Evolutionary conservation across 177 flowering plant species (phyloP), one percentile per base, ranked within the genome.

Genomic region (Telopea speciosissima): DNA sequence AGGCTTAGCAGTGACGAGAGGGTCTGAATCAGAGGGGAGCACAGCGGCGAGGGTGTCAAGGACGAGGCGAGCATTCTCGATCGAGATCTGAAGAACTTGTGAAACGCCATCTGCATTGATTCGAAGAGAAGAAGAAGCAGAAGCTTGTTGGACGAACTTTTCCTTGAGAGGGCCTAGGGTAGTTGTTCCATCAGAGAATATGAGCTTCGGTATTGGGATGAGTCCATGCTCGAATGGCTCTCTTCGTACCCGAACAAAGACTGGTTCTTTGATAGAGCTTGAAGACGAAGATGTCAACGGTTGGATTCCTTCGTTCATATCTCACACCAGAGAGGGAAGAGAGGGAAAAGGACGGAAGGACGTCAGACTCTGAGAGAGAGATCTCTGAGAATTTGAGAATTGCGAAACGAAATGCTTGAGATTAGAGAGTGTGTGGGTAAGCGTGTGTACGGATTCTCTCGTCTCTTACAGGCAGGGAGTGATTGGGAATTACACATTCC

Each of bases 181-280:
- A 68, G 83, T 80, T 44, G 82, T 68, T 42, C 85, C 88, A 68
- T 95, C 97, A 71, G 95, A 67, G 86, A 93, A 93, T 67, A 95
- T 84, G 79, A 93, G 91, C 70, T 93, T 93, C 24, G 90, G 85
- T 79, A 95, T 89, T 0, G 96, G 98, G 59, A 95, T 82, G 58
- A 95, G 97, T 25, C 98, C 99, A 70, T 91, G 84, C 79, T 95
- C 98, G 89, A 95, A 95, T 3, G 96, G 90, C 84, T 90, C 99
- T 17, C 97, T 81, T 26, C 98, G 72, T 0, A 88, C 84, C 72
- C 85, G 97, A 72, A 94, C 73, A 42, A 81, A 66, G 24, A 76
- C 40, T 45, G 72, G 54, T 2, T 58, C 61, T n/a, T 58, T 58
- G n/a, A 9, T 17, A 3, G 61, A 58, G 16, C 73, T 31, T 24